Evolutionary conservation across 2,329 filamentous ascomycete species (phyloP).

Genomic region (Endoconidiophora polonica): DNA sequence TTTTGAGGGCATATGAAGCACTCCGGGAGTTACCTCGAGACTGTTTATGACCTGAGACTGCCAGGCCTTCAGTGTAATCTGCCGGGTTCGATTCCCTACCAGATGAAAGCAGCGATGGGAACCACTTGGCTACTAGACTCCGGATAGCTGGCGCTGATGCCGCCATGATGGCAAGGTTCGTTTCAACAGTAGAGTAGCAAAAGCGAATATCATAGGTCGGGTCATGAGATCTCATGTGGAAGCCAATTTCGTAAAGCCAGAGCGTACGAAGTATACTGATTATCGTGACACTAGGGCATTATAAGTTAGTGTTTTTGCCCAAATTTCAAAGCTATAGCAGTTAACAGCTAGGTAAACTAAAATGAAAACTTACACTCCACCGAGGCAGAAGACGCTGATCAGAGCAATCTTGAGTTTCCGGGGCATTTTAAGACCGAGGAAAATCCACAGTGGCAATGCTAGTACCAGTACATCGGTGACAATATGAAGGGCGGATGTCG

Average conservation of each 20-base stretch:
- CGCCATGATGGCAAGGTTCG: conserved; percentile 23
- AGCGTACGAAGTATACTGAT: conserved; percentile 21
- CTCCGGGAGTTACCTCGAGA: conserved; percentile 11
- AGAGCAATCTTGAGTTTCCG: conserved; percentile 23
- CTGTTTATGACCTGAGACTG: conserved; percentile 11
- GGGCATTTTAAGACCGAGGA: conserved; percentile 24
- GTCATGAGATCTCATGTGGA: conserved; percentile 12
- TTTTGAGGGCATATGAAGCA: background rate
- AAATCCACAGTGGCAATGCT: conserved; percentile 25
- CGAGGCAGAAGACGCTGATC: conserved; percentile 25
- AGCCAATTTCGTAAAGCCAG: conserved; percentile 12
- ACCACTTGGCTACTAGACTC: conserved; percentile 20
- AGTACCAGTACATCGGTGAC: conserved; percentile 26
- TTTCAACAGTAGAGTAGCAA: conserved; percentile 20
- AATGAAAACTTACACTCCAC: conserved; percentile 20
- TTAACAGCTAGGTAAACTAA: no score
- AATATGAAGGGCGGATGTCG: conserved; percentile 23
- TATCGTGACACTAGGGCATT: conserved; percentile 19
- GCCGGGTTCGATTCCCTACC: background rate
- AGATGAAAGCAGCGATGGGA: conserved; percentile 19
- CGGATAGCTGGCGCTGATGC: conserved; percentile 22
- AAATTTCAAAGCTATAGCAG: no score
- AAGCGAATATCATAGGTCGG: conserved; percentile 20
- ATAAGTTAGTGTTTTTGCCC: background rate
- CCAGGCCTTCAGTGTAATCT: conserved; percentile 11